Evolutionary conservation across 1,284 basidiomycete species (phyloP), one percentile per base, ranked within the genome.

Genomic region (Clitocybe nebularis): DNA sequence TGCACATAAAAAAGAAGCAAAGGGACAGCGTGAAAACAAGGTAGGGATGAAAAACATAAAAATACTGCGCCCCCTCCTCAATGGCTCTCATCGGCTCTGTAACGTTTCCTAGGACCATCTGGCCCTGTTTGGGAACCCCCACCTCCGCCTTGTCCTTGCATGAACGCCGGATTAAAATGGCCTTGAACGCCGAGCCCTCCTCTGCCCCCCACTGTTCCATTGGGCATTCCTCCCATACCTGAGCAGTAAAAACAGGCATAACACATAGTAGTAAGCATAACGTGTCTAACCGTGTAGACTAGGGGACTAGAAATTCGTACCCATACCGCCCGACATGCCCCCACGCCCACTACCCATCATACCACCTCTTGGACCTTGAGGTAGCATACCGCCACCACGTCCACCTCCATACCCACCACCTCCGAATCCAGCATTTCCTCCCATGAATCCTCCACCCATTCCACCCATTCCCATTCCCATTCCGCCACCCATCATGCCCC

Each of bases 111-210:
- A 24, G 75, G 72, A 32, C 75, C 76, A 51, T 77, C 72, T 26
- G 65, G 65, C 41, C 61, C 67, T 49, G 63, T 66, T 49, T 67
- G 65, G 23, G 32, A 30, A 28, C 36, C 33, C 6, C 41, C 35
- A n/a, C 54, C 48, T 32, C n/a, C n/a, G n/a, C 48, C 48, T 19
- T 61, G 63, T 19, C 67, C 71, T 57, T 73, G 74, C 68, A 83
- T 79, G 59, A 86, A 86, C 24, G 80, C 81, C 7, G 82, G 81
- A 58, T 85, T 85, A 65, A 82, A 79, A 62, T 85, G 81, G 11
- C 81, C 81, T 53, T 74, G 68, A 49, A 67, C 67, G 47, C 64
- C 66, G 56, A 75, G 74, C 37, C 74, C 70, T 46, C 72, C 72
- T 41, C 77, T 39, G 20, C 39, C 39, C n/a, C 67, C 63, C 22